Conservation (phyloP, 176 grass and related monocot genomes). For the Aechmea fasciata region DNA sequence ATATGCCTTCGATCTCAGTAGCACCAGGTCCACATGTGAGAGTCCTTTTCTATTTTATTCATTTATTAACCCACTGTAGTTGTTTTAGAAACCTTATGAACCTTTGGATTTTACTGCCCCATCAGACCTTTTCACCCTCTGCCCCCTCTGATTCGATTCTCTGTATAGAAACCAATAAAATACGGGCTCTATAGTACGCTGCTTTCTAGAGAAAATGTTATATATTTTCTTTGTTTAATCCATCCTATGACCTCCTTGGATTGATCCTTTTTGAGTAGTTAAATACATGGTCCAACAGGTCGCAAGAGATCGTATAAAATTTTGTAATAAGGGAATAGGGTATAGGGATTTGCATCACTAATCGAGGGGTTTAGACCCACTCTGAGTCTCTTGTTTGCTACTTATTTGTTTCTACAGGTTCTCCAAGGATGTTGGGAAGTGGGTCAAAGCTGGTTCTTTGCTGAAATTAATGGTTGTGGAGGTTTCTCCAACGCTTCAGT, state of each 20-base stretch:
- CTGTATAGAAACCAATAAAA: neutral
- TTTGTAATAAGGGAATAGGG: neutral
- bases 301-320: neutral
- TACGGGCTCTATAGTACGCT: neutral
- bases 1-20: conserved; percentile 1
- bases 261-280: neutral
- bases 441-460: conserved; percentile 2
- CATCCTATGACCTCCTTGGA: neutral
- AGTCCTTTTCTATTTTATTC: neutral
- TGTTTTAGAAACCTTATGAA: neutral
- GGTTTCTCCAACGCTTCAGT: neutral
- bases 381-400: neutral
- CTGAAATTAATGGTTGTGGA: conserved; percentile 10
- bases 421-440: neutral
- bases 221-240: neutral
- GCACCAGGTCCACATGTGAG: neutral
- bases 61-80: neutral
- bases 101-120: neutral
- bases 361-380: too few species aligned
- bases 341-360: neutral
- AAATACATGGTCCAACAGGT: neutral
- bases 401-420: neutral
- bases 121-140: neutral
- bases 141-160: conserved; percentile 2
- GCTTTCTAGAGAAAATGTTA: neutral